Conservation (phyloP, 2,329 filamentous ascomycete species). For the Fusarium staphyleae region DNA sequence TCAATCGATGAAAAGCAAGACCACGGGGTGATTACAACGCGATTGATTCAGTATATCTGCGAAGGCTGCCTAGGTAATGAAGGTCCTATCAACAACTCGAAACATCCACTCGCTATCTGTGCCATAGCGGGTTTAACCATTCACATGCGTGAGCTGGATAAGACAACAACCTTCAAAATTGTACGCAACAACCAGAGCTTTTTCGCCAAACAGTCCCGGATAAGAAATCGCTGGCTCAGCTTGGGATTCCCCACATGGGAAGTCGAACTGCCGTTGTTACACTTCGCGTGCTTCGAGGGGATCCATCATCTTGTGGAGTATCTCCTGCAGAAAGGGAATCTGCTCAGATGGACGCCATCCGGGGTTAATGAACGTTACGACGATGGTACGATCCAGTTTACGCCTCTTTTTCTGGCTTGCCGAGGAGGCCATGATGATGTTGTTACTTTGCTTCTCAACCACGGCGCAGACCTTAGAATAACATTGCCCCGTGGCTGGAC, state of each 20-base stretch:
- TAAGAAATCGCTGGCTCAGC: not conserved
- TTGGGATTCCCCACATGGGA: too few species aligned
- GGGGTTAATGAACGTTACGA: too few species aligned
- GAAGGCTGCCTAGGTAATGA: not conserved
- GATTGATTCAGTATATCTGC: not conserved
- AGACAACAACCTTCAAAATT: not conserved
- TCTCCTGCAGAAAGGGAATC: not conserved
- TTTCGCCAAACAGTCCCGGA: not conserved
- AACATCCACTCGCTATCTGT: not conserved
- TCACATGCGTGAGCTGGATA: not conserved
- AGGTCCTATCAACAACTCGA: too few species aligned
- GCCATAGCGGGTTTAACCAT: not conserved
- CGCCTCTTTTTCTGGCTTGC: not conserved
- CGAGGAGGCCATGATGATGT: not conserved
- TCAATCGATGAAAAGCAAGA: not conserved
- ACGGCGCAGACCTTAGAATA: not conserved
- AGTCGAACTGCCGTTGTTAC: not conserved
- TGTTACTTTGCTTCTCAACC: not conserved
- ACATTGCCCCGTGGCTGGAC: fast-evolving
- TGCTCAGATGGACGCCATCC: not conserved
- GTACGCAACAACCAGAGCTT: not conserved
- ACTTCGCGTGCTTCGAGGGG: not conserved
- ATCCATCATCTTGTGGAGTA: not conserved
- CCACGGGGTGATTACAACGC: not conserved
- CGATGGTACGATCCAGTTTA: not conserved